Evolutionary conservation across 805 yeast genomes (phyloP).

Genomic region (Pichia heedii): DNA sequence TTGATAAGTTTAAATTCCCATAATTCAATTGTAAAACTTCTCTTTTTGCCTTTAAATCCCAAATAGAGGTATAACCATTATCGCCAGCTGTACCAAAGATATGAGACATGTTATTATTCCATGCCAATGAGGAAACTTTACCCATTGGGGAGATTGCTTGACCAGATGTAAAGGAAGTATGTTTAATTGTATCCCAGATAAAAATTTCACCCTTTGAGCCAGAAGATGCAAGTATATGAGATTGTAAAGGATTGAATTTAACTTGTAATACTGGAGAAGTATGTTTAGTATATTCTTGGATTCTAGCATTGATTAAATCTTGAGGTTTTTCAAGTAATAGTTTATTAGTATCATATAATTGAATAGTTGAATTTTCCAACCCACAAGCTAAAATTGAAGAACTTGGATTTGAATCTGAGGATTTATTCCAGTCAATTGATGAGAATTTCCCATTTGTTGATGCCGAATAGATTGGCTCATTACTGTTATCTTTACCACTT

Average conservation of each 20-base stretch:
- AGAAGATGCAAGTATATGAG: constrained; percentile 71
- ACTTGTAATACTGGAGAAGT: constrained; percentile 62
- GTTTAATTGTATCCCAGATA: constrained; percentile 77
- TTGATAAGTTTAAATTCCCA: constrained; percentile 62
- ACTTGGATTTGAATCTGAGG: constrained; percentile 36
- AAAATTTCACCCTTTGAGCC: constrained; percentile 84
- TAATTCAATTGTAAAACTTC: constrained; percentile 83
- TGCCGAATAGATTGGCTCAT: constrained; percentile 36
- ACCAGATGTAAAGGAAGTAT: constrained; percentile 58
- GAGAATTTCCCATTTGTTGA: constrained; percentile 55
- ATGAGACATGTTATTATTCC: constrained; percentile 80
- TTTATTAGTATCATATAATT: constrained; percentile 62
- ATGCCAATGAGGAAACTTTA: constrained; percentile 70
- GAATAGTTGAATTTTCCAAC: constrained; percentile 71
- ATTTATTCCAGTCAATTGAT: constrained; percentile 76
- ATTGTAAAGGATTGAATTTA: constrained; percentile 68
- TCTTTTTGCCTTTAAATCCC: constrained; percentile 84
- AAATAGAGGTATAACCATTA: constrained; percentile 79
- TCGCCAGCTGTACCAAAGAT: constrained; percentile 86
- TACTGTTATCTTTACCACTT: constrained; percentile 21
- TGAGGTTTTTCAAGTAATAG: constrained; percentile 30
- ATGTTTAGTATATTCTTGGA: constrained; percentile 51
- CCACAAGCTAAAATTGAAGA: constrained; percentile 75
- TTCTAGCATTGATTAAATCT: constrained; percentile 35
- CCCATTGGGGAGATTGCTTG: constrained; percentile 72